A percentile compares a stretch with the other conserved stretches of the same genome.
These are phyloP conservation scores for Serendipita sp. DNA, from an alignment of 768 basidiomycete species.

Conservation along the genomic window DNA sequence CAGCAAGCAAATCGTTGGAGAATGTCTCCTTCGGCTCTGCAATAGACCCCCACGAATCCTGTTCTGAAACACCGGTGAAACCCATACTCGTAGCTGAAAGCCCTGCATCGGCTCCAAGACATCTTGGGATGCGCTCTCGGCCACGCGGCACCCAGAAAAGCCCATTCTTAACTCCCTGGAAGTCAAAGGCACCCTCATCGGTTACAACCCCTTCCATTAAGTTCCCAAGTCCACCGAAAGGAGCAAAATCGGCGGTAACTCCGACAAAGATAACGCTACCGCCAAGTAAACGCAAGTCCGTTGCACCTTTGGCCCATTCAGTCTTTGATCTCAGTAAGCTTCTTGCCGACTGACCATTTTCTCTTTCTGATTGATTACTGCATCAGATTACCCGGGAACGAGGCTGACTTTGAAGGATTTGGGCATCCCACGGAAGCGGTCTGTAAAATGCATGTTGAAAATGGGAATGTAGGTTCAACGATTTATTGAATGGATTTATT, in stretches of 20 bases:
- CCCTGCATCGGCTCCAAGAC: slow-evolving; percentile 14
- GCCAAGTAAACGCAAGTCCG: not conserved
- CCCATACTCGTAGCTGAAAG: too few species aligned
- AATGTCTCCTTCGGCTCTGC: too few species aligned
- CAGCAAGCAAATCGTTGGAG: too few species aligned
- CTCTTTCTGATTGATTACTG: not conserved
- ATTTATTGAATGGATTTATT: slow-evolving; percentile 25
- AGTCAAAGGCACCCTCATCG: slow-evolving; percentile 13
- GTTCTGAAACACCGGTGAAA: too few species aligned
- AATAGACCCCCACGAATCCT: too few species aligned
- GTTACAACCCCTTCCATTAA: slow-evolving; percentile 23
- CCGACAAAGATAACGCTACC: not conserved
- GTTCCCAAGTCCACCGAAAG: slow-evolving; percentile 39
- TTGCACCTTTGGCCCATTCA: not conserved
- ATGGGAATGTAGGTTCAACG: slow-evolving; percentile 28
- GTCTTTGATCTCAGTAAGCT: slow-evolving; percentile 3
- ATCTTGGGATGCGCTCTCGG: slow-evolving; percentile 19
- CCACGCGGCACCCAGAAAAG: slow-evolving; percentile 10
- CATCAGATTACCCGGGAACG: not conserved
- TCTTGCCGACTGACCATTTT: not conserved
- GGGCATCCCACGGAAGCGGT: not conserved
- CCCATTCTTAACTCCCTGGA: slow-evolving; percentile 21
- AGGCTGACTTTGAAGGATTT: not conserved
- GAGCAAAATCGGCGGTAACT: slow-evolving; percentile 24
- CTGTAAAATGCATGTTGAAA: not conserved